These are phyloP conservation scores for Drechslerella coelobrocha DNA, from an alignment of 2,329 filamentous ascomycete species.

Conservation along the genomic window DNA sequence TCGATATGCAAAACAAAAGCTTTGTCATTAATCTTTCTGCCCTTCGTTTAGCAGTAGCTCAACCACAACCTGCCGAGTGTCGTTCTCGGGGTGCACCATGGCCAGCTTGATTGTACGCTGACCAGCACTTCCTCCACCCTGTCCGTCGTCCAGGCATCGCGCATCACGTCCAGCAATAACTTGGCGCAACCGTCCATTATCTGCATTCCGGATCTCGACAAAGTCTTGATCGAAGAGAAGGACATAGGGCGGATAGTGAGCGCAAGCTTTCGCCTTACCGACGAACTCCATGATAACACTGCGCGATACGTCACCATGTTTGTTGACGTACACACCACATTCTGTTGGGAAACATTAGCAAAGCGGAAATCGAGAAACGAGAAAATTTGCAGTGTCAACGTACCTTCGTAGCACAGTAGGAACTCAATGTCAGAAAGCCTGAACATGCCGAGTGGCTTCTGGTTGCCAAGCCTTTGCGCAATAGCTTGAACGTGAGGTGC, in stretches of 20 bases:
- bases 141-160: slow-evolving; percentile 84
- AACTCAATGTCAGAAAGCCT: slow-evolving; percentile 91
- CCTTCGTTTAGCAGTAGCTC: slow-evolving; percentile 93
- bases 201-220: slow-evolving; percentile 93
- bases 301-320: slow-evolving; percentile 92
- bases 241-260: slow-evolving; percentile 88
- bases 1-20: slow-evolving; percentile 11
- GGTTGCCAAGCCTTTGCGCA: slow-evolving; percentile 78
- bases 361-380: too few relatives aligned
- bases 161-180: slow-evolving; percentile 93
- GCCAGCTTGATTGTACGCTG: slow-evolving; percentile 86
- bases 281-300: slow-evolving; percentile 98
- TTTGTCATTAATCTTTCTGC: slow-evolving; percentile 64
- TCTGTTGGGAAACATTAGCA: slow-evolving; percentile 61
- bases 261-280: slow-evolving; percentile 85
- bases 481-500: slow-evolving; percentile 74
- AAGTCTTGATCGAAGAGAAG: slow-evolving; percentile 95
- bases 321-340: slow-evolving; percentile 97
- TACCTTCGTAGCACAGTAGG: slow-evolving; percentile 79
- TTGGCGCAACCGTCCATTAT: slow-evolving; percentile 90
- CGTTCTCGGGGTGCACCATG: slow-evolving; percentile 90
- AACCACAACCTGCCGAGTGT: slow-evolving; percentile 83
- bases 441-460: slow-evolving; percentile 94
- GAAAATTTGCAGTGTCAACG: too few relatives aligned
- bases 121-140: slow-evolving; percentile 67